Evolutionary conservation across 2,329 filamentous ascomycete genomes (phyloP), one percentile per base, ranked within the genome.

Genomic region (Chrysoporthe puriensis): DNA sequence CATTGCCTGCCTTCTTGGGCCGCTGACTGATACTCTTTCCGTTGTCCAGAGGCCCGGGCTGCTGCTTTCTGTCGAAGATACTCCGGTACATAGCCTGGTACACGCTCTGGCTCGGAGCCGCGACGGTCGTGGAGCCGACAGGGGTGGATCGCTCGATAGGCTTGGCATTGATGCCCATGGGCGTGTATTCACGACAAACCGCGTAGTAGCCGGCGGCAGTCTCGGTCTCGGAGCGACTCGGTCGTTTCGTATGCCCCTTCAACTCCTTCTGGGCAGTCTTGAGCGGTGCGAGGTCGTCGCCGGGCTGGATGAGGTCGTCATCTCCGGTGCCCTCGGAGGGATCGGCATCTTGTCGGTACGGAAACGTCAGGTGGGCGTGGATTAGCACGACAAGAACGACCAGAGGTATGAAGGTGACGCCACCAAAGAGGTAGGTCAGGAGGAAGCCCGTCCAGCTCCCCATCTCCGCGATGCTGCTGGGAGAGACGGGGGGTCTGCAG

Each of bases 81-180:
- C 92, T 97, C 76, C 94, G 86, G 80, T 99, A 99, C 93, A 99
- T 97, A 77, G 91, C 91, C 85, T 98, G 96, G 79, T 98, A 98
- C 48, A 99, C 95, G 77, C 95, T 97, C 66, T 92, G 94, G 75
- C 93, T 97, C 66, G 94, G 91, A 54, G 91, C 84, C 44, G 90
- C 88, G 57, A 96, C 89, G 18, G 91, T 90, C 63, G 86, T 80
- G 66, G 91, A 89, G 21, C 93, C 93, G 14, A 92, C 87, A 6
- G 94, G 93, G 0, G 92, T 95, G 43, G 90, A 88, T 69, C 93
- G 88, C 80, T 97, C 94, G 68, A 95, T 94, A 6, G 94, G 94
- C 80, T 95, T 97, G 69, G 93, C 93, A 82, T 96, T 96, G 78
- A 97, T 90, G 54, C 94, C 94, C 76, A 94, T 93, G 54, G 94